These are phyloP conservation scores for Mucor saturninus DNA, from an alignment of 371 early-diverging fungal genomes.

Conservation along the genomic window DNA sequence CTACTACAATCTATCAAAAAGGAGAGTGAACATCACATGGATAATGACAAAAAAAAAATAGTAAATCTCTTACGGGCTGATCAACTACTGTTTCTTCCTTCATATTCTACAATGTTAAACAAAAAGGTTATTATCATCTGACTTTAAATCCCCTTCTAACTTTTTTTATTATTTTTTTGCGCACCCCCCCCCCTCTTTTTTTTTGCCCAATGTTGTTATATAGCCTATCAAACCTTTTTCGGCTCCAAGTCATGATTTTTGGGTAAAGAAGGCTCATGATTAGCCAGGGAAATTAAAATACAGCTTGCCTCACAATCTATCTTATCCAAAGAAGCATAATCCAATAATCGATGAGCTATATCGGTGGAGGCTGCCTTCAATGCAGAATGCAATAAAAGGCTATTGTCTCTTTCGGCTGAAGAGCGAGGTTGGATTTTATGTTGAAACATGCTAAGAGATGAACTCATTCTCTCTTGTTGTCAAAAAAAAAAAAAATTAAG, in stretches of 20 bases:
- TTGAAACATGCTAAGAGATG: slow-evolving; percentile 1
- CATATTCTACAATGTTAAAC: slow-evolving; percentile 1
- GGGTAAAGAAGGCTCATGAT: slow-evolving; percentile 27
- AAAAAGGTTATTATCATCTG: slow-evolving; percentile 15
- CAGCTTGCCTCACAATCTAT: slow-evolving; percentile 51
- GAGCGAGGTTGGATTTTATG: slow-evolving; percentile 44
- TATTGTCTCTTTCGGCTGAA: slow-evolving; percentile 46
- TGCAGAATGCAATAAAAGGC: slow-evolving; percentile 23
- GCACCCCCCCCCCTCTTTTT: slow-evolving; percentile 3
- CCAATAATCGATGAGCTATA: slow-evolving; percentile 25
- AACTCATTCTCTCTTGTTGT: background rate
- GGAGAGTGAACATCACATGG: background rate
- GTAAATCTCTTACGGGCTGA: background rate
- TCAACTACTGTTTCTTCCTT: background rate
- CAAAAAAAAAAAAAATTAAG: slow-evolving; percentile 11
- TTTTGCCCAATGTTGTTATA: background rate
- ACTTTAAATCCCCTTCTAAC: slow-evolving; percentile 23
- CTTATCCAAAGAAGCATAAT: slow-evolving; percentile 41
- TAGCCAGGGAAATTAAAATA: slow-evolving; percentile 50
- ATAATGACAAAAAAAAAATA: too few relatives aligned
- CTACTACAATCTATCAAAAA: too few relatives aligned
- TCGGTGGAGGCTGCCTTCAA: slow-evolving; percentile 26
- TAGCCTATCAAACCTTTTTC: slow-evolving; percentile 4
- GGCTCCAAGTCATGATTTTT: background rate
- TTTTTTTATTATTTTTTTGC: slow-evolving; percentile 2